Conservation (phyloP, 2,329 filamentous ascomycete genomes). For the Trichoderma pleuroti region DNA sequence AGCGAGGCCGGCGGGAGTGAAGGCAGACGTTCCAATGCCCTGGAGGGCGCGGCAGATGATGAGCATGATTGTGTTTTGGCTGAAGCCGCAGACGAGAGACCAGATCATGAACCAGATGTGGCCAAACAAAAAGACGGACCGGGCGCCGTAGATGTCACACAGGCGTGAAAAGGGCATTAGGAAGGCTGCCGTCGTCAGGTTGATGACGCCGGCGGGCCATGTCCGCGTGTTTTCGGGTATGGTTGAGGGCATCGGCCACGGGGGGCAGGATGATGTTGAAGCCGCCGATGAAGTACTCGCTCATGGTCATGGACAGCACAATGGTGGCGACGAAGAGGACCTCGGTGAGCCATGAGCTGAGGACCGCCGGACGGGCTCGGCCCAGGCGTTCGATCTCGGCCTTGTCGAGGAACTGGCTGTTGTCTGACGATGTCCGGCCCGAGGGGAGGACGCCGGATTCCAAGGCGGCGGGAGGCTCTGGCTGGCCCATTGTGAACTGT, state of each 20-base stretch:
- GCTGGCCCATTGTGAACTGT: neutral
- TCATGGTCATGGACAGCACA: conserved; percentile 60
- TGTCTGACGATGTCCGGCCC: neutral
- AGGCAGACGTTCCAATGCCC: conserved; percentile 69
- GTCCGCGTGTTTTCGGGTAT: conserved; percentile 60
- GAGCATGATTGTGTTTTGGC: conserved; percentile 63
- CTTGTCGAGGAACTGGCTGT: conserved; percentile 20
- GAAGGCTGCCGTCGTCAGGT: conserved; percentile 53
- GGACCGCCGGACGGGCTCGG: conserved; percentile 56
- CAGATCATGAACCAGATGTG: conserved; percentile 64
- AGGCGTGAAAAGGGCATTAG: conserved; percentile 62
- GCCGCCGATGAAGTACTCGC: conserved; percentile 74
- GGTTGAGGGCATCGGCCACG: conserved; percentile 54
- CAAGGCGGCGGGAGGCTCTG: neutral
- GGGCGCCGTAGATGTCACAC: conserved; percentile 61
- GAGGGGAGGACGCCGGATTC: conserved; percentile 1
- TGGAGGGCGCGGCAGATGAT: conserved; percentile 71
- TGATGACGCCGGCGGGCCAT: conserved; percentile 64
- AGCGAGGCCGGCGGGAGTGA: conserved; percentile 64
- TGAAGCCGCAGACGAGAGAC: conserved; percentile 68
- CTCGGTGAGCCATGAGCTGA: conserved; percentile 53
- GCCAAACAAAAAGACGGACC: conserved; percentile 56
- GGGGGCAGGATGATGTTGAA: conserved; percentile 71
- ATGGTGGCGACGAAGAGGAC: conserved; percentile 60
- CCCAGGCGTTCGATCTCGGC: conserved; percentile 57